Conservation (phyloP, 2,329 filamentous ascomycete species). For the Fusarium ambrosium region DNA sequence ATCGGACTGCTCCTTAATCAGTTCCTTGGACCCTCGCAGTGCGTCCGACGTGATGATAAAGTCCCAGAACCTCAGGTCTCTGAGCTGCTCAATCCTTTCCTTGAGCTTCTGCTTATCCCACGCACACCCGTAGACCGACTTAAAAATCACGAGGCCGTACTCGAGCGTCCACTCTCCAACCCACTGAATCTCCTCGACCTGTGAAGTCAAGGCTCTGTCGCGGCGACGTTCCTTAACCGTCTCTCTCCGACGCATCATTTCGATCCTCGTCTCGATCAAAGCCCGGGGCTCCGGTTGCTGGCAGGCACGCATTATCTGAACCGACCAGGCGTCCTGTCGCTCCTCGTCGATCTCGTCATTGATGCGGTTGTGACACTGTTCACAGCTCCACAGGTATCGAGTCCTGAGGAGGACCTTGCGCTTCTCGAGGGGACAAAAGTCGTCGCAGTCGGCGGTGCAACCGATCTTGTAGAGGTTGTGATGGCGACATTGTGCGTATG, state of each 20-base stretch:
- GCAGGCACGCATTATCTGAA: not conserved
- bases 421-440: constrained; percentile 42
- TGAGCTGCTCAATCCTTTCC: constrained; percentile 30
- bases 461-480: constrained; percentile 45
- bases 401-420: constrained; percentile 32
- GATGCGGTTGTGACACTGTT: constrained; percentile 40
- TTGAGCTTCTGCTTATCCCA: constrained; percentile 10
- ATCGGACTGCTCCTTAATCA: constrained; percentile 26
- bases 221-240: constrained; percentile 11
- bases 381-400: constrained; percentile 48
- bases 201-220: constrained; percentile 15
- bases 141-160: constrained; percentile 43
- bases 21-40: constrained; percentile 23
- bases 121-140: constrained; percentile 18
- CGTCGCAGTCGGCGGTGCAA: constrained; percentile 45
- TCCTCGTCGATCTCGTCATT: constrained; percentile 17
- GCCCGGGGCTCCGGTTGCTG: not conserved
- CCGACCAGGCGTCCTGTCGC: constrained; percentile 23
- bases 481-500: constrained; percentile 46
- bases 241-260: constrained; percentile 16
- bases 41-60: constrained; percentile 41
- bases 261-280: constrained; percentile 16
- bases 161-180: constrained; percentile 47
- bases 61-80: constrained; percentile 37
- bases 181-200: constrained; percentile 46